Percentiles rank a stretch among this genome's conserved stretches.
Conservation (phyloP, 306 rosid species). For the Prunus mira region DNA sequence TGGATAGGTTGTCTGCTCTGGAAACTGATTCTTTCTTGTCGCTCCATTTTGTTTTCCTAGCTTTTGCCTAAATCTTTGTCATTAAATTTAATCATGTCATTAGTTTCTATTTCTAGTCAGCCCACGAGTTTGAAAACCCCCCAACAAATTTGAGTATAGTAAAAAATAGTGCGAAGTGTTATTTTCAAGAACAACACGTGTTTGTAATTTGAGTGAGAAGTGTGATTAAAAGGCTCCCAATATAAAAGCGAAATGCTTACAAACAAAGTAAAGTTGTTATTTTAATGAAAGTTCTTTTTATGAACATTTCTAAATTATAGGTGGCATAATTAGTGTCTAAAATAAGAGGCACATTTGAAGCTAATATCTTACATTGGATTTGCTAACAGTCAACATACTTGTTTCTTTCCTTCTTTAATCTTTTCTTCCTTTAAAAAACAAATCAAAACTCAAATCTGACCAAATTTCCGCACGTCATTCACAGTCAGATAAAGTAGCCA, state of each 20-base stretch:
- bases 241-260: neutral
- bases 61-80: neutral
- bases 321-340: neutral
- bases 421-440: neutral
- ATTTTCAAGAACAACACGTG: neutral
- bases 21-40: neutral
- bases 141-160: neutral
- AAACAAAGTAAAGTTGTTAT: neutral
- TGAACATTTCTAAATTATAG: neutral
- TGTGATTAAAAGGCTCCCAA: neutral
- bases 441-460: neutral
- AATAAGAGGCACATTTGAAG: neutral
- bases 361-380: neutral
- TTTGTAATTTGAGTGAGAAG: neutral
- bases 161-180: neutral
- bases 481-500: neutral
- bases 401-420: neutral
- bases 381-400: neutral
- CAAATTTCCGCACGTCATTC: neutral
- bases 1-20: constrained; percentile 24
- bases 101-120: neutral
- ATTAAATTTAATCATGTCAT: neutral
- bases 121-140: neutral
- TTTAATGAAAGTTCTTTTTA: neutral
- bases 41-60: neutral